Evolutionary conservation across 306 rosid species (phyloP).

Genomic region (Cicer chorassanicum): DNA sequence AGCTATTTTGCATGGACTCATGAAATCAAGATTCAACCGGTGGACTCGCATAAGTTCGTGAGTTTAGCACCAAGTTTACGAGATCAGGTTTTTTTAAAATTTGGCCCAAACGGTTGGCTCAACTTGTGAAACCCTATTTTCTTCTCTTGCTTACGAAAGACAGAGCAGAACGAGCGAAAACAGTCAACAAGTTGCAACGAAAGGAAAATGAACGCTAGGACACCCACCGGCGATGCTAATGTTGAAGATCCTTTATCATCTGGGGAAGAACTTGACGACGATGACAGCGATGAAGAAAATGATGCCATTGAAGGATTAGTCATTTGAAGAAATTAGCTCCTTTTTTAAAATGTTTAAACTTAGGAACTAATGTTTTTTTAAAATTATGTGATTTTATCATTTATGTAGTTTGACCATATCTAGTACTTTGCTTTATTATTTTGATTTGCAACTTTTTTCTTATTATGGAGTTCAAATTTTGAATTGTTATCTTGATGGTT

Average conservation of each 20-base stretch:
- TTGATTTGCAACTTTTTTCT: neutral
- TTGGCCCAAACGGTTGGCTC: neutral
- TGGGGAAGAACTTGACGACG: neutral
- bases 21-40: neutral
- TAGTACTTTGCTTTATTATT: neutral
- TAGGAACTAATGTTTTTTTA: neutral
- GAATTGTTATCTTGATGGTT: neutral
- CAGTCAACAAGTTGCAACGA: neutral
- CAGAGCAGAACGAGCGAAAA: neutral
- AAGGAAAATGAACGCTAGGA: neutral
- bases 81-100: neutral
- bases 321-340: neutral
- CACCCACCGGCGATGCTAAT: neutral
- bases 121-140: neutral
- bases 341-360: neutral
- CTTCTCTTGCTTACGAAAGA: neutral
- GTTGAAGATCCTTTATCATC: slow-evolving; percentile 11
- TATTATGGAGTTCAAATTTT: neutral
- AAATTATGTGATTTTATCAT: neutral
- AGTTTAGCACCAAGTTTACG: neutral
- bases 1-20: neutral
- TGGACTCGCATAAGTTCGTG: neutral
- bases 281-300: neutral
- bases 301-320: neutral
- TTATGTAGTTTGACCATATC: neutral